Evolutionary conservation across 768 basidiomycete species (phyloP).

Genomic region (Leccinellum rugosiceps): DNA sequence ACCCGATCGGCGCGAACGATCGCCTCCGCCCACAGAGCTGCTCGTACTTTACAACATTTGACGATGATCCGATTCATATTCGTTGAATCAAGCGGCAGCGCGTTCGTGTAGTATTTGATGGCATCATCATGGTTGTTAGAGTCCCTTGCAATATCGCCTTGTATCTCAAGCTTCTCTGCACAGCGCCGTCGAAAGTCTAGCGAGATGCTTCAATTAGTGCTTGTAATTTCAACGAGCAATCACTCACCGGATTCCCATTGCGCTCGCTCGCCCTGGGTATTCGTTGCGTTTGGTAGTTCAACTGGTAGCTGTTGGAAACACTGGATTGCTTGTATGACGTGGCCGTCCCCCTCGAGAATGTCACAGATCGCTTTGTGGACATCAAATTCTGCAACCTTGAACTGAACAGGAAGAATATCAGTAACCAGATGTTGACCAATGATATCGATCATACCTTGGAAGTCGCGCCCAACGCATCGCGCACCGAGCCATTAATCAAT

Average conservation of each 20-base stretch:
- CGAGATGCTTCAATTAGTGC: not conserved
- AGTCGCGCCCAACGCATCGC: not conserved
- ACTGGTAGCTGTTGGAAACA: conserved; percentile 1
- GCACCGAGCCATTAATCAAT: not conserved
- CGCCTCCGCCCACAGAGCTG: not conserved
- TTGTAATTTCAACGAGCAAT: not conserved
- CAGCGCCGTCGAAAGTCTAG: not conserved
- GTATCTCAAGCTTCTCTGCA: not conserved
- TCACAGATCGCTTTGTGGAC: not conserved
- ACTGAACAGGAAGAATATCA: not conserved
- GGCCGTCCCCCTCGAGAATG: not conserved
- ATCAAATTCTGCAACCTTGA: not conserved
- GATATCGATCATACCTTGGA: not conserved
- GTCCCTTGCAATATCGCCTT: not conserved
- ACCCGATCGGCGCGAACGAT: not conserved
- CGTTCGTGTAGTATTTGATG: not conserved
- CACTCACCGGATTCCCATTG: conserved; percentile 1
- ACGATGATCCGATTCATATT: not conserved
- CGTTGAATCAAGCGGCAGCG: not conserved
- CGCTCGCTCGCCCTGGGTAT: not conserved
- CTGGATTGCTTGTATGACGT: not conserved
- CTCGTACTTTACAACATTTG: not conserved
- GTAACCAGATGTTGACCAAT: not conserved
- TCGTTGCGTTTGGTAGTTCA: not conserved
- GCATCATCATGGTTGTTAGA: not conserved